Evolutionary conservation across 2,329 filamentous ascomycete genomes (phyloP), one percentile per base, ranked within the genome.

Genomic region (Lomentospora prolificans): DNA sequence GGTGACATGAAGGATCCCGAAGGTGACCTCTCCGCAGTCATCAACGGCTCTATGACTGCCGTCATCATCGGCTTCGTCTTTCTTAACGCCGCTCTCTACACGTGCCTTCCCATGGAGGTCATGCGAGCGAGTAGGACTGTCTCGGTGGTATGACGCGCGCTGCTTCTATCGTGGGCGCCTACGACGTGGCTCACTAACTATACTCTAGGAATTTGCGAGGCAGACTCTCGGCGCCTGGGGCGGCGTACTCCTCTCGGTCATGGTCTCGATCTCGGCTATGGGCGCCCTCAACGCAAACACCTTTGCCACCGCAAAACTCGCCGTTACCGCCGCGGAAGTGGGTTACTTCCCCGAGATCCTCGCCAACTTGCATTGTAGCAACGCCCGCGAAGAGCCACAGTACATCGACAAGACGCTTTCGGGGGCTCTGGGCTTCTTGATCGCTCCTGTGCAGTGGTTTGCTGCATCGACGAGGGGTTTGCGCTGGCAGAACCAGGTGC

Each of bases 211-310:
- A 50, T 99, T 99, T 65, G 94, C 94, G 48, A 80, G 80, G 59
- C 86, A 91, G 67, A 91, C 97, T 31, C 95, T 97, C 65, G 94
- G 94, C 1, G 81, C 87, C 2, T 73, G 86, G 3, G 94, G 94
- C 48, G 85, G 89, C 1, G 77, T 97, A 17, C 71, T 96, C 33
- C 82, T 99, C 57, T 92, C 94, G 0, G 79, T 99, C 25, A 84
- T 95, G 52, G 94, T 99, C 51, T 87, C 86, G 55, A 89, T 89
- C 36, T 95, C 88, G 54, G 97, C 94, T 71, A 92, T 99, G 63
- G 94, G 94, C 58, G 89, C 94, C 1, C 79, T 99, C 55, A 99
- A 97, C 72, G 92, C 91, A n/a, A 90, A 89, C 1, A 90, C 90
- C 0, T 99, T 99, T 66, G 97, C 94, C 24, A 89, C 86, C 58